These are phyloP conservation scores for Striga asiatica DNA, from an alignment of 257 asterid genomes.

Conservation along the genomic window DNA sequence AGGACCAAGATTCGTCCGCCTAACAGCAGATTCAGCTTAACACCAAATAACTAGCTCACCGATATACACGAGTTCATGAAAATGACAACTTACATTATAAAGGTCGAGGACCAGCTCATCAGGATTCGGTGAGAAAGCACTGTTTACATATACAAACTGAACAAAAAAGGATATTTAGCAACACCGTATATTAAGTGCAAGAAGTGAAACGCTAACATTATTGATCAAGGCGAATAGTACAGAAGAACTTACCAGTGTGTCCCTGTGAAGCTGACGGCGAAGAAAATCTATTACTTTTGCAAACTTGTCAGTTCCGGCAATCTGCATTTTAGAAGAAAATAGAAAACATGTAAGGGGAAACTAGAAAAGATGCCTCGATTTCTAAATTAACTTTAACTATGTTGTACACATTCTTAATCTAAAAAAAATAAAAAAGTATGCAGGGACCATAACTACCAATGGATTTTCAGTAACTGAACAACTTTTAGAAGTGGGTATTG, in stretches of 20 bases:
- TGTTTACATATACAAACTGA: constrained; percentile 94
- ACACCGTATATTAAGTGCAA: neutral
- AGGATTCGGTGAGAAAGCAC: constrained; percentile 94
- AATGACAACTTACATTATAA: constrained; percentile 50
- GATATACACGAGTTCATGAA: neutral
- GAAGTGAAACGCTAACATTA: neutral
- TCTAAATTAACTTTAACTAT: neutral
- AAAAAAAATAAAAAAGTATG: neutral
- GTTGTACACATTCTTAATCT: neutral
- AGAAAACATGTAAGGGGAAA: neutral
- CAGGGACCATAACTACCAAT: neutral
- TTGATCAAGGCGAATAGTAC: neutral
- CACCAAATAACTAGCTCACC: neutral
- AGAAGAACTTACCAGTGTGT: constrained; percentile 47
- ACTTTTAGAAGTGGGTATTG: neutral
- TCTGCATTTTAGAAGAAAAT: constrained; percentile 27
- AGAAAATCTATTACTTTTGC: constrained; percentile 83
- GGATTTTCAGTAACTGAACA: neutral
- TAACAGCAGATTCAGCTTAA: neutral
- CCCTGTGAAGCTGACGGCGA: constrained; percentile 93
- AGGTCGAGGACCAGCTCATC: constrained; percentile 79
- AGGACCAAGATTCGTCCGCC: constrained; percentile 6
- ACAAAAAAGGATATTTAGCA: constrained; percentile 11
- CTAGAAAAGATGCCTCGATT: neutral
- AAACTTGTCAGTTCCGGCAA: constrained; percentile 83